Evolutionary conservation across 169 alveolate species (phyloP), one percentile per base, ranked within the genome.

Genomic region (Plasmodium adleri): DNA sequence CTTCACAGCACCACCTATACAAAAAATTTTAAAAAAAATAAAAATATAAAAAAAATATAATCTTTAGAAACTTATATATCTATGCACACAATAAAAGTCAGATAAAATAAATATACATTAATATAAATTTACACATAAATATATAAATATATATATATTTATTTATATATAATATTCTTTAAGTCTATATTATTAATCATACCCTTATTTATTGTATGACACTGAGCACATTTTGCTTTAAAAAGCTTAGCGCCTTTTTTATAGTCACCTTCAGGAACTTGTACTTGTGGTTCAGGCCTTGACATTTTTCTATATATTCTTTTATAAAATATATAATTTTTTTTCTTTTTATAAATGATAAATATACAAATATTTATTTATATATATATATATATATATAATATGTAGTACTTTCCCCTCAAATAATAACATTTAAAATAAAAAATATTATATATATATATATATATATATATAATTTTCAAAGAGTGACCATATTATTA

Each of bases 211-310:
- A 93, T 88, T 32, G 98, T 97, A 94, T 96, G 98, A 92, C 98
- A 97, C 92, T 97, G 98, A 52, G 99, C 97, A 78, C 99, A 97
- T 94, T 96, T 95, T 62, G 97, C 93, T 93, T 97, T 96, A 95
- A 96, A 97, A 63, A 96, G 88, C 92, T 94, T 96, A 64, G 98
- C 98, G 39, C 98, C 99, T 75, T 95, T 96, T 72, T 96, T 91
- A 67, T 96, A 92, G 92, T 96, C 98, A 54, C 99, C 99, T 15
- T 90, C 95, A 17, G 98, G 98, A 60, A 97, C 98, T 26, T 88
- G 92, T 63, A 96, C 97, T 87, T 96, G 93, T 8, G 99, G 99
- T 87, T 97, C 98, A 15, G 96, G 96, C 72, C 93, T 94, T 15
- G 88, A 32, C 45, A 32, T 32, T 45, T 54, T 90, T 50, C 3